phyloP scores from a whole-genome alignment of 2,329 filamentous ascomycete species.

The Madurella fahalii region DNA sequence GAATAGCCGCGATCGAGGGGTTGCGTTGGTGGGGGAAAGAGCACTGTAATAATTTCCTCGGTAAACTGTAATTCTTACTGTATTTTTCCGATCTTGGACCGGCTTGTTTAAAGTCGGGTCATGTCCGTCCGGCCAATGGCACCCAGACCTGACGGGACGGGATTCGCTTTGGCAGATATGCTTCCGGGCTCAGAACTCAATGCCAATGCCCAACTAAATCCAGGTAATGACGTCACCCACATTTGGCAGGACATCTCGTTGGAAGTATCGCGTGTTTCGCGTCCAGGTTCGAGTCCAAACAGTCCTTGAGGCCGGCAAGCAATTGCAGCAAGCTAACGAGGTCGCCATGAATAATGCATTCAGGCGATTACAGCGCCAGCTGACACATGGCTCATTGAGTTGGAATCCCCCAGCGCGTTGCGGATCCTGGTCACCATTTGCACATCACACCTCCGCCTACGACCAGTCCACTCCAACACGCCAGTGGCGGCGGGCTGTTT shows the following conservation, averaged over 20 bases:
- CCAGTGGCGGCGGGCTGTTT: neutral
- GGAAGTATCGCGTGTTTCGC: too few relatives aligned
- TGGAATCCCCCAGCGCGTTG: neutral
- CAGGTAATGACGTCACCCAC: neutral
- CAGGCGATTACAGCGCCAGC: slow-evolving; percentile 17
- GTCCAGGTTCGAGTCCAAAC: too few relatives aligned
- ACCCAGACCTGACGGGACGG: too few relatives aligned
- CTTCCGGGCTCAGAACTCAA: too few relatives aligned
- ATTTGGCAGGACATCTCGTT: too few relatives aligned
- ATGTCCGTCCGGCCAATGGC: too few relatives aligned
- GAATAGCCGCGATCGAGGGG: neutral
- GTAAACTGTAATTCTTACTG: too few relatives aligned
- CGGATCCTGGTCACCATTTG: neutral
- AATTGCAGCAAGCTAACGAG: neutral
- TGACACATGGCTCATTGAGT: slow-evolving; percentile 1
- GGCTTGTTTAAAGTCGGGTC: too few relatives aligned
- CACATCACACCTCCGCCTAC: neutral
- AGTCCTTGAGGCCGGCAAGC: neutral
- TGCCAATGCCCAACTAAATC: too few relatives aligned
- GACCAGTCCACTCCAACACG: neutral
- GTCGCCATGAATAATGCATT: slow-evolving; percentile 24
- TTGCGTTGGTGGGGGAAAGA: neutral
- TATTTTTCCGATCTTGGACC: too few relatives aligned
- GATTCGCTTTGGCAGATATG: too few relatives aligned
- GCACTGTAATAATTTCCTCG: too few relatives aligned